These are phyloP conservation scores for Fomitopsis serialis DNA, from an alignment of 768 basidiomycete species.

Conservation along the genomic window DNA sequence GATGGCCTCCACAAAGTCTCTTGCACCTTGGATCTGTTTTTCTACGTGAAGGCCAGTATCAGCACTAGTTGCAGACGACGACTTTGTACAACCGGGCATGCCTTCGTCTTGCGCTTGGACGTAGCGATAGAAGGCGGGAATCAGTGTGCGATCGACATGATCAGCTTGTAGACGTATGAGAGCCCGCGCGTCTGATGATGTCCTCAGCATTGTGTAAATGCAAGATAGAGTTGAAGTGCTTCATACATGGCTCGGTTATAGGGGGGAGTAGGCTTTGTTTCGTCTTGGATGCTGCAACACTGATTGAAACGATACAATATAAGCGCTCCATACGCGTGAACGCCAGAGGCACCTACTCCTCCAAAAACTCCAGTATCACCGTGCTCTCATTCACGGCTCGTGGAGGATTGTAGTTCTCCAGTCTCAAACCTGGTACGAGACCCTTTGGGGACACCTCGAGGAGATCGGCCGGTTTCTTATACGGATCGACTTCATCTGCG, in stretches of 20 bases:
- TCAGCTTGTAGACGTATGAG: slow-evolving; percentile 65
- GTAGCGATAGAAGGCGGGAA: slow-evolving; percentile 72
- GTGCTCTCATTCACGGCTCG: slow-evolving; percentile 73
- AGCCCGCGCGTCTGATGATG: slow-evolving; percentile 52
- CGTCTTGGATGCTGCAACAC: slow-evolving; percentile 45
- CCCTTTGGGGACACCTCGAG: slow-evolving; percentile 82
- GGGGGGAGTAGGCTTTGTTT: slow-evolving; percentile 54
- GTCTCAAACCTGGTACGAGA: slow-evolving; percentile 64
- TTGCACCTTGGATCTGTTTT: slow-evolving; percentile 45
- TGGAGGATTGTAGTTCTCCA: slow-evolving; percentile 49
- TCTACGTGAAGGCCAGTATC: slow-evolving; percentile 9
- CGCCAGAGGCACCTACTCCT: slow-evolving; percentile 44
- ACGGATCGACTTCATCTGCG: slow-evolving; percentile 76
- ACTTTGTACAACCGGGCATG: not conserved
- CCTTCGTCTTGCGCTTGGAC: slow-evolving; percentile 60
- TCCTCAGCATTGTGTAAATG: not conserved
- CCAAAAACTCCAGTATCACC: slow-evolving; percentile 72
- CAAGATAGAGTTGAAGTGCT: not conserved
- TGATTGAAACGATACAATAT: slow-evolving; percentile 20
- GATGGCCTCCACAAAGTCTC: slow-evolving; percentile 50
- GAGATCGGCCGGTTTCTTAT: slow-evolving; percentile 75
- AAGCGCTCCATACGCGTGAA: not conserved
- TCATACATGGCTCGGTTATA: slow-evolving; percentile 51
- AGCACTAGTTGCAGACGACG: not conserved
- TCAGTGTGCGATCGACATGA: slow-evolving; percentile 55